Evolutionary conservation across 148 eudicot species (phyloP), one percentile per base, ranked within the genome.

Genomic region (Polygonum aviculare): DNA sequence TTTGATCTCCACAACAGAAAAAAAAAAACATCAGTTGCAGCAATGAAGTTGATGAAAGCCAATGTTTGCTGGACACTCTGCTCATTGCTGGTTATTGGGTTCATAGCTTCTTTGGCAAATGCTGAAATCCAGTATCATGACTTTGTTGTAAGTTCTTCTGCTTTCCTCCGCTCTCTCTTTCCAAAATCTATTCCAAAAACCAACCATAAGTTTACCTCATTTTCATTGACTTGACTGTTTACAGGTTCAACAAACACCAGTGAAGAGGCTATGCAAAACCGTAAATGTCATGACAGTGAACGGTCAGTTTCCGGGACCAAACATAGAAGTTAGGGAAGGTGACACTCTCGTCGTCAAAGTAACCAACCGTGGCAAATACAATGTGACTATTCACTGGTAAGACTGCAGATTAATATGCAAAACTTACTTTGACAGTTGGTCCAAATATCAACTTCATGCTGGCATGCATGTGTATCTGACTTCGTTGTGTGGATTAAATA

Each of bases 281-380:
- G 83, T 75, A 16, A 84, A 76, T 72, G 82, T 86, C 51, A 84
- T 94, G 74, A 94, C 97, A 0, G 97, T 94, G 0, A 94, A 94
- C 45, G 97, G 95, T n/a, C 97, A 91, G 48, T 91, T 79, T 74
- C 98, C 98, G 12, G 98, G 97, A 72, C 98, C 98, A 31, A 88
- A 85, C 75, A 52, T 94, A 62, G 85, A 89, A 38, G 95, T 83
- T 2, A 76, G 88, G 33, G 75, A 94, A 36, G 98, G 98, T 51
- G 97, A 94, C 78, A 80, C 89, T 21, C 81, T 94, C 6, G 87
- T 87, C 26, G 82, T 94, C 81, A 82, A 80, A 81, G 98, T 78
- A 72, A 80, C 84, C 16, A 94, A 94, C 74, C 74, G 72, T 51
- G 97, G 85, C 15, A 91, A 83, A 81, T 90, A 85, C 85, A 86